Percentiles rank a stretch among this genome's conserved stretches.
Conservation (phyloP, 331 rosid species). For the Arachis monticola region DNA sequence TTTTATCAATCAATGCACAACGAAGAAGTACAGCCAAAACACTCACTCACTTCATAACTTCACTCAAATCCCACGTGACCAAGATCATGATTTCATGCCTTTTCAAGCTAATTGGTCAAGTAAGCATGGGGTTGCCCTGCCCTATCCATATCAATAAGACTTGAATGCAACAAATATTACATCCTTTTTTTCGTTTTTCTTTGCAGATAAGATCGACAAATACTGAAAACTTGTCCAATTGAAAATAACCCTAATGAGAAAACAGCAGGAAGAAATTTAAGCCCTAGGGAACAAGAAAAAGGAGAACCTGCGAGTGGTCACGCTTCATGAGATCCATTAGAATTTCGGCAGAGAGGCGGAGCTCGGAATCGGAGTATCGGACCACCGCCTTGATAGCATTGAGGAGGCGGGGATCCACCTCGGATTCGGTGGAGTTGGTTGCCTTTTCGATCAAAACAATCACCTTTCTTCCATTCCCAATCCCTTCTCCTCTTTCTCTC, state of each 20-base stretch:
- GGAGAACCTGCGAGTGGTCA: slow-evolving; percentile 83
- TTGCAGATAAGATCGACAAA: not conserved
- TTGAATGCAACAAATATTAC: not conserved
- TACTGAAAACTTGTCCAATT: not conserved
- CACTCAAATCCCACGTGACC: not conserved
- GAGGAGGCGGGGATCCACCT: slow-evolving; percentile 85
- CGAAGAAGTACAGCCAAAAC: not conserved
- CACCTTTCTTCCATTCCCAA: slow-evolving; percentile 50
- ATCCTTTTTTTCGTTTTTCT: not conserved
- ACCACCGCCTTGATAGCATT: slow-evolving; percentile 81
- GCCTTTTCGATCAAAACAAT: slow-evolving; percentile 75
- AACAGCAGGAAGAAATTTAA: not conserved
- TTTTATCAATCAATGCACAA: not conserved
- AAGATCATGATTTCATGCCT: not conserved
- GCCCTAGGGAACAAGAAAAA: not conserved
- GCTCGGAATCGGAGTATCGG: slow-evolving; percentile 77
- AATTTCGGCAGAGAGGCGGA: slow-evolving; percentile 65
- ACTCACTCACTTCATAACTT: not conserved
- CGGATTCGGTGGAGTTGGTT: slow-evolving; percentile 64
- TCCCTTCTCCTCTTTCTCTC: slow-evolving; percentile 11
- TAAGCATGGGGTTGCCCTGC: not conserved
- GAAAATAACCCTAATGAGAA: slow-evolving; percentile 4
- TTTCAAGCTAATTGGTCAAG: slow-evolving; percentile 4
- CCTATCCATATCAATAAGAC: not conserved
- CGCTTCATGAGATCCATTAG: slow-evolving; percentile 88